Conservation (phyloP, 73 alveolate genomes). For the Blepharisma stoltei region DNA sequence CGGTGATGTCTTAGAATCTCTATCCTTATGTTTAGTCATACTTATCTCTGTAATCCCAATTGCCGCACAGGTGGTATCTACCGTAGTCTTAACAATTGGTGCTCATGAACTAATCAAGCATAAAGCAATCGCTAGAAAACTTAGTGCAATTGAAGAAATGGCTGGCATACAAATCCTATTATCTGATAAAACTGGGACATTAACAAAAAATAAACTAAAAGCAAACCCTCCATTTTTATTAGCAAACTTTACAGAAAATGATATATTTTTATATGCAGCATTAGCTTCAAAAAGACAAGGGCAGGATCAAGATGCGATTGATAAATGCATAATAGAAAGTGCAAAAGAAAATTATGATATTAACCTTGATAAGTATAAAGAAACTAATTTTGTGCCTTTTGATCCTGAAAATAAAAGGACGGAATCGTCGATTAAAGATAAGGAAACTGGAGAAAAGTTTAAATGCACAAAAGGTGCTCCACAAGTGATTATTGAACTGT, state of each 20-base stretch:
- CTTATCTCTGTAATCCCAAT: background rate
- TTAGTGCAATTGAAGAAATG: slow-evolving; percentile 70
- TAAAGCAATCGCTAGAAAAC: slow-evolving; percentile 65
- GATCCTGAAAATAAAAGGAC: slow-evolving; percentile 6
- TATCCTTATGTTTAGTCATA: background rate
- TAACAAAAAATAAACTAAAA: slow-evolving; percentile 53
- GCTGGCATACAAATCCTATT: slow-evolving; percentile 74
- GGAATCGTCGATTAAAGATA: background rate
- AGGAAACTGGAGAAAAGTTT: background rate
- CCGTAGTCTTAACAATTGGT: slow-evolving; percentile 39
- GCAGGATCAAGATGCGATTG: background rate
- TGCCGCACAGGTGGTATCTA: slow-evolving; percentile 21
- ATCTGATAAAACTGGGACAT: slow-evolving; percentile 79
- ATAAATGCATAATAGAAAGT: background rate
- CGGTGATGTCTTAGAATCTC: no score
- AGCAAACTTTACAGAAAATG: background rate
- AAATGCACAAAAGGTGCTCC: background rate
- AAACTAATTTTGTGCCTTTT: background rate
- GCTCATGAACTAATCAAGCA: slow-evolving; percentile 48
- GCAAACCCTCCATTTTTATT: background rate
- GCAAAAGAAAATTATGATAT: background rate
- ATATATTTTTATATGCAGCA: background rate
- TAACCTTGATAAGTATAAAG: background rate
- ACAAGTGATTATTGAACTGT: no score
- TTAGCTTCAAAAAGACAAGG: slow-evolving; percentile 5